These are phyloP conservation scores for Diaporthe citriasiana DNA, from an alignment of 2,329 filamentous ascomycete genomes.

Conservation along the genomic window DNA sequence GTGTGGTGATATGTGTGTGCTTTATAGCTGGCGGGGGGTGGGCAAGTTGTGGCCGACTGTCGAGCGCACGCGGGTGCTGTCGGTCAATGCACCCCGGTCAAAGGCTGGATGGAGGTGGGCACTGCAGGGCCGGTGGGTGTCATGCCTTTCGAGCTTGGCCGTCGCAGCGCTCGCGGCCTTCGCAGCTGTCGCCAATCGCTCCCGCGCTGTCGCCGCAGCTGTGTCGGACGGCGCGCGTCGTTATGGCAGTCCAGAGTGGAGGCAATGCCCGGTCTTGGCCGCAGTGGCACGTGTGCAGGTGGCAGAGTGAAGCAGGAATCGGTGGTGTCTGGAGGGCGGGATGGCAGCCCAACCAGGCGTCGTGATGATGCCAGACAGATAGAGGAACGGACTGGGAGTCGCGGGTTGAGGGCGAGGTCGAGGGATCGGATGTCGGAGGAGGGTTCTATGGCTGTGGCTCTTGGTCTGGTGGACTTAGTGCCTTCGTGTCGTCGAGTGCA, in stretches of 20 bases:
- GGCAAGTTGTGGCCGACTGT: conserved; percentile 26
- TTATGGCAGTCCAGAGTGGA: neutral
- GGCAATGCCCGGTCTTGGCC: neutral
- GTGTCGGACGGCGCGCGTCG: neutral
- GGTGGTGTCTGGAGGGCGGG: neutral
- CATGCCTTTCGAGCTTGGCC: conserved; percentile 27
- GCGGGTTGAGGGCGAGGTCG: conserved; percentile 4
- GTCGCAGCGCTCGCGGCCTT: conserved; percentile 6
- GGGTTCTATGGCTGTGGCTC: conserved; percentile 1
- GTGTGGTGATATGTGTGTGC: neutral
- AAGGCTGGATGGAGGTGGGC: conserved; percentile 21
- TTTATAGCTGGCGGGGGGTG: conserved; percentile 17
- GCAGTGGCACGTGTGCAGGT: neutral
- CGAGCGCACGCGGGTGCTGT: conserved; percentile 27
- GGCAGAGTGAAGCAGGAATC: neutral
- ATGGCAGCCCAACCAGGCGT: conserved; percentile 10
- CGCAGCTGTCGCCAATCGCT: neutral
- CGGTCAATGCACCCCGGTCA: conserved; percentile 31
- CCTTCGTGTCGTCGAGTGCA: conserved; percentile 26
- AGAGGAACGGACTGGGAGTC: neutral
- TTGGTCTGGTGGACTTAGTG: conserved; percentile 16
- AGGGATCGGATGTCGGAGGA: neutral
- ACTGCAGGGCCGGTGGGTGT: conserved; percentile 19
- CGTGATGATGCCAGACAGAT: neutral
- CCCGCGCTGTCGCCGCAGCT: conserved; percentile 1